These are phyloP conservation scores for Colletotrichum melonis DNA, from an alignment of 2,329 filamentous ascomycete genomes.

Conservation along the genomic window DNA sequence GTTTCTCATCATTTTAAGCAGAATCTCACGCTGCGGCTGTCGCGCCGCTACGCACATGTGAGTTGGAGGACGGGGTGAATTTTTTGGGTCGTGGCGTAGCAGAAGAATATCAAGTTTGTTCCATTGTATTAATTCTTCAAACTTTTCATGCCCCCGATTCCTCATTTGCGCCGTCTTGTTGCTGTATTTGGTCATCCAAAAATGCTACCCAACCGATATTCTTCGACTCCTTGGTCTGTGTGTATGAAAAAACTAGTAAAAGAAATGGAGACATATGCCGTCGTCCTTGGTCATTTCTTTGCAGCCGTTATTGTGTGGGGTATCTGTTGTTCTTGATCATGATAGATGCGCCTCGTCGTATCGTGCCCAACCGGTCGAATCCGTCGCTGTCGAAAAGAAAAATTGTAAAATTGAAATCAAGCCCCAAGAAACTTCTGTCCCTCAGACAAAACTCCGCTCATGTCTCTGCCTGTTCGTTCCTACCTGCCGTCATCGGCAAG, in stretches of 20 bases:
- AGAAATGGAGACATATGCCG: neutral
- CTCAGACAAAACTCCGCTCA: neutral
- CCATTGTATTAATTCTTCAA: neutral
- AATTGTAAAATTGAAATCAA: neutral
- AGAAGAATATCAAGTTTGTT: neutral
- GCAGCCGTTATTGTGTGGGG: constrained; percentile 14
- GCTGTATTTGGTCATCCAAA: neutral
- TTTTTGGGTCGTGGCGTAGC: neutral
- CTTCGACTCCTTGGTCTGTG: neutral
- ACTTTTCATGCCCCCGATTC: neutral
- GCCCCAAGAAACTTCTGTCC: neutral
- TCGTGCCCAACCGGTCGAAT: constrained; percentile 20
- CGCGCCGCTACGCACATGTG: neutral
- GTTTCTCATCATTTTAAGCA: neutral
- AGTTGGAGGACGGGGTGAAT: neutral
- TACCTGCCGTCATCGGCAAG: constrained; percentile 36
- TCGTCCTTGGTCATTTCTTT: constrained; percentile 1
- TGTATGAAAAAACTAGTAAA: neutral
- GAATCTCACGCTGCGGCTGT: neutral
- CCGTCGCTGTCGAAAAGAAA: constrained; percentile 18
- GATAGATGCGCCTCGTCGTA: constrained; percentile 22
- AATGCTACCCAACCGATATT: neutral
- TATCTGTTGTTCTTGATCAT: constrained; percentile 32
- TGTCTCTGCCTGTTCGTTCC: neutral
- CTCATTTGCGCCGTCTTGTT: neutral